Conservation (phyloP, 345 rosid species). For the Schrenkiella parvula region DNA sequence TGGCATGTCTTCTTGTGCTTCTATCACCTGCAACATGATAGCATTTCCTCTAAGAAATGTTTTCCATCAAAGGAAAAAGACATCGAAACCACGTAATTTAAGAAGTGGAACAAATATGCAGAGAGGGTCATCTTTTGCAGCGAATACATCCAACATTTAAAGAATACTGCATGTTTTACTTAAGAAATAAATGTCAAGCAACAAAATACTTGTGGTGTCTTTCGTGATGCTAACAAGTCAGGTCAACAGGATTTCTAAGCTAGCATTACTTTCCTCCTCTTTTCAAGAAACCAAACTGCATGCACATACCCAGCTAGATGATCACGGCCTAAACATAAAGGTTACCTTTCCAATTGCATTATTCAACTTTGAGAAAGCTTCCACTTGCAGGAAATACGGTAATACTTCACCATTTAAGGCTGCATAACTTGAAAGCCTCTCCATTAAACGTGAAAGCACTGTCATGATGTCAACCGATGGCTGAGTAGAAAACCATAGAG, state of each 20-base stretch:
- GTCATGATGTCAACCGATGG: constrained; percentile 96
- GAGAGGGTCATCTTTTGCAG: constrained; percentile 4
- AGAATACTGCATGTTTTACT: not conserved
- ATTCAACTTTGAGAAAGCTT: constrained; percentile 95
- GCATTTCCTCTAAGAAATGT: not conserved
- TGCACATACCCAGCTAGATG: not conserved
- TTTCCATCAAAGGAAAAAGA: constrained; percentile 4
- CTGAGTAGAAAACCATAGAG: constrained; percentile 39
- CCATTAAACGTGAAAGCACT: constrained; percentile 94
- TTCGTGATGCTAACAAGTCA: constrained; percentile 5
- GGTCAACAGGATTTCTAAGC: not conserved
- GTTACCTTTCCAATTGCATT: constrained; percentile 95
- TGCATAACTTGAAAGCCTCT: constrained; percentile 95
- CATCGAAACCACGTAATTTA: not conserved
- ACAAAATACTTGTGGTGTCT: constrained; percentile 6
- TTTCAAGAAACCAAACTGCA: not conserved
- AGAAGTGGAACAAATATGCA: not conserved
- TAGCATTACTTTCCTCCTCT: constrained; percentile 17
- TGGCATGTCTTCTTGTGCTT: constrained; percentile 94
- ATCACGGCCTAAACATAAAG: not conserved
- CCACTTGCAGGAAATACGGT: constrained; percentile 98
- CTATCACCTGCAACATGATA: constrained; percentile 72
- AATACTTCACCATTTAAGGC: constrained; percentile 81
- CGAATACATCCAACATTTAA: not conserved
- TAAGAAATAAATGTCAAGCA: not conserved